These are phyloP conservation scores for Suillus lakei DNA, from an alignment of 768 basidiomycete species.

Conservation along the genomic window DNA sequence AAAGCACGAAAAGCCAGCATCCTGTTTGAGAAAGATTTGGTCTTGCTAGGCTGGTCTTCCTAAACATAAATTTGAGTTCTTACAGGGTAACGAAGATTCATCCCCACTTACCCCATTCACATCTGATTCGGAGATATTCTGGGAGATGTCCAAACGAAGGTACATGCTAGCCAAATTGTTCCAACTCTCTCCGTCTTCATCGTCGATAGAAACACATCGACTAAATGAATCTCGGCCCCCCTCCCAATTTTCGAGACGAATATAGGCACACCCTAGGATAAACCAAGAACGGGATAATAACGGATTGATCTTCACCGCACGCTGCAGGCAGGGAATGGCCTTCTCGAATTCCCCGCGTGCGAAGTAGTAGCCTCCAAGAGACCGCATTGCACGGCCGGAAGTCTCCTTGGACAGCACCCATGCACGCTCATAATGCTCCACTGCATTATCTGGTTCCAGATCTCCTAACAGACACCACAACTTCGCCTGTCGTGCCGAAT, in stretches of 20 bases:
- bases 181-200: conserved; percentile 98
- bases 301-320: conserved; percentile 88
- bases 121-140: conserved; percentile 36
- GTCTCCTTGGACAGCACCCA: conserved; percentile 83
- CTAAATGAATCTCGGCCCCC: conserved; percentile 83
- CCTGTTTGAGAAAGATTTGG: conserved; percentile 74
- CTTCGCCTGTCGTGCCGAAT: conserved; percentile 82
- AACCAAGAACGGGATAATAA: conserved; percentile 92
- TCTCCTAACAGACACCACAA: conserved; percentile 96
- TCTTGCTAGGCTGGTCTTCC: conserved; percentile 27
- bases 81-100: conserved; percentile 12
- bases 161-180: conserved; percentile 96
- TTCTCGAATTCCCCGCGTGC: conserved; percentile 63
- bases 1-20: conserved; percentile 91
- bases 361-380: conserved; percentile 86
- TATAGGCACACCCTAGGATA: conserved; percentile 89
- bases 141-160: conserved; percentile 70
- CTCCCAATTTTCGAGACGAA: conserved; percentile 84
- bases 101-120: conserved; percentile 28
- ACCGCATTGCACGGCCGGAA: conserved; percentile 90
- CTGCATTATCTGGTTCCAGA: conserved; percentile 73
- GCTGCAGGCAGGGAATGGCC: conserved; percentile 68
- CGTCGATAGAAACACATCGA: conserved; percentile 88
- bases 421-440: conserved; percentile 78
- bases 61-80: conserved; percentile 28